Conservation (phyloP, 2,329 filamentous ascomycete genomes). For the Parascedosporium putredinis region DNA sequence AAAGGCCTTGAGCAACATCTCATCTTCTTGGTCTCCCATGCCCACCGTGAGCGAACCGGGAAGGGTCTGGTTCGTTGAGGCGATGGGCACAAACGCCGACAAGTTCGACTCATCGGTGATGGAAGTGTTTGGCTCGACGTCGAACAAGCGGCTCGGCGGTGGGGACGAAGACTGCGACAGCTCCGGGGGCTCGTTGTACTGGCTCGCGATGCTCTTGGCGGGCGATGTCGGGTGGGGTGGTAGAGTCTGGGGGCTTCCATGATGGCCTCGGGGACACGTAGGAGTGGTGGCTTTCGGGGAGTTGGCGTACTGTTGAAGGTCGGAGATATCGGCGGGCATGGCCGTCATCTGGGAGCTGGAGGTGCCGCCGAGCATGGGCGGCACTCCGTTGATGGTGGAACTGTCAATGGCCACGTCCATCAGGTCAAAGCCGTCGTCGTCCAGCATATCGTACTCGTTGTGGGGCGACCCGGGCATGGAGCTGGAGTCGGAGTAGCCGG, state of each 20-base stretch:
- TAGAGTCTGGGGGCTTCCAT: conserved; percentile 22
- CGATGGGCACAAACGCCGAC: conserved; percentile 41
- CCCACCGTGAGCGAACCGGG: conserved; percentile 19
- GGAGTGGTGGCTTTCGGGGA: conserved; percentile 23
- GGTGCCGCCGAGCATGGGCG: conserved; percentile 6
- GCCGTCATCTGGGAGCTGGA: neutral
- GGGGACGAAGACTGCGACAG: conserved; percentile 52
- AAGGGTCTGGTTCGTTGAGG: conserved; percentile 40
- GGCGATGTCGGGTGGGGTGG: conserved; percentile 33
- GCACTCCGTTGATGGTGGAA: neutral
- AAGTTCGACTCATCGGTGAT: conserved; percentile 9
- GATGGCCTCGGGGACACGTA: conserved; percentile 39
- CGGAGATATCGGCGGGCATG: conserved; percentile 12
- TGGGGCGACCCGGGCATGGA: conserved; percentile 42
- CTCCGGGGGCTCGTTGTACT: conserved; percentile 48
- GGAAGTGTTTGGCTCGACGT: conserved; percentile 29
- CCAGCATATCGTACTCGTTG: conserved; percentile 34
- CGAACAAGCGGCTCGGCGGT: conserved; percentile 36
- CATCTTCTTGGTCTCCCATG: conserved; percentile 31
- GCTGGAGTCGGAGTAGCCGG: conserved; percentile 44
- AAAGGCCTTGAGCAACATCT: conserved; percentile 34
- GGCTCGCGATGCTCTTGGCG: conserved; percentile 38
- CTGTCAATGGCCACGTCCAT: conserved; percentile 28
- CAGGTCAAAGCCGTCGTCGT: conserved; percentile 31
- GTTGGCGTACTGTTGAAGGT: conserved; percentile 7